phyloP scores from a whole-genome alignment of 768 basidiomycete genomes.

The Serpula lacrymans region DNA sequence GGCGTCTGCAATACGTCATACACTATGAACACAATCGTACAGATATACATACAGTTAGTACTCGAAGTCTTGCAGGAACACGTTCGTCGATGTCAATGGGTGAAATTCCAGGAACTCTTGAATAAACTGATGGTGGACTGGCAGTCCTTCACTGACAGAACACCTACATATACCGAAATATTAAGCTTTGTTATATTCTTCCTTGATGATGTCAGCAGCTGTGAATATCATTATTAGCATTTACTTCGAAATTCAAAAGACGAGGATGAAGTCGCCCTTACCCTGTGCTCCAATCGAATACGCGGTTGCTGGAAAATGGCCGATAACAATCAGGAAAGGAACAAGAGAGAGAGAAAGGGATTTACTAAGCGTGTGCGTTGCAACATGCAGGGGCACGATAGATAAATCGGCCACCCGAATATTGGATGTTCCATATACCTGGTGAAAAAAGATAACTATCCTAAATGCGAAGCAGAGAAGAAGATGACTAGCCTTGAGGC shows the following conservation, averaged over 20 bases:
- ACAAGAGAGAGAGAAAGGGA: neutral
- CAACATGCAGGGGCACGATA: slow-evolving; percentile 37
- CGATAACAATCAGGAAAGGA: neutral
- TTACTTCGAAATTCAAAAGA: neutral
- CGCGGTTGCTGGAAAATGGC: slow-evolving; percentile 10
- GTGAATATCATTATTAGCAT: neutral
- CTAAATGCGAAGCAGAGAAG: neutral
- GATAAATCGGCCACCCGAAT: slow-evolving; percentile 46
- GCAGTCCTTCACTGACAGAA: too few species aligned
- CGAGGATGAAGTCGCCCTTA: slow-evolving; percentile 3
- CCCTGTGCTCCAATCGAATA: slow-evolving; percentile 29
- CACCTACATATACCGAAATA: too few species aligned
- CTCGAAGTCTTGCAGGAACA: too few species aligned
- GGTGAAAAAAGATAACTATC: neutral
- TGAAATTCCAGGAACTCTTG: too few species aligned
- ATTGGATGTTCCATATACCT: slow-evolving; percentile 39
- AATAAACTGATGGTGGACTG: too few species aligned
- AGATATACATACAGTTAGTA: too few species aligned
- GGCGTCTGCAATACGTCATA: too few species aligned
- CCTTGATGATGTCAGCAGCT: slow-evolving; percentile 30
- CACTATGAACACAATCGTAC: too few species aligned
- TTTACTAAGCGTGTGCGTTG: slow-evolving; percentile 31
- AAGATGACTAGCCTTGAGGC: slow-evolving; percentile 26
- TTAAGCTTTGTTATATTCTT: too few species aligned
- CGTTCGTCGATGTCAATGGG: too few species aligned